A percentile compares a stretch with the other conserved stretches of the same genome.
Conservation (phyloP, 495 filamentous ascomycete species). For the Pyrenula aspistea region DNA sequence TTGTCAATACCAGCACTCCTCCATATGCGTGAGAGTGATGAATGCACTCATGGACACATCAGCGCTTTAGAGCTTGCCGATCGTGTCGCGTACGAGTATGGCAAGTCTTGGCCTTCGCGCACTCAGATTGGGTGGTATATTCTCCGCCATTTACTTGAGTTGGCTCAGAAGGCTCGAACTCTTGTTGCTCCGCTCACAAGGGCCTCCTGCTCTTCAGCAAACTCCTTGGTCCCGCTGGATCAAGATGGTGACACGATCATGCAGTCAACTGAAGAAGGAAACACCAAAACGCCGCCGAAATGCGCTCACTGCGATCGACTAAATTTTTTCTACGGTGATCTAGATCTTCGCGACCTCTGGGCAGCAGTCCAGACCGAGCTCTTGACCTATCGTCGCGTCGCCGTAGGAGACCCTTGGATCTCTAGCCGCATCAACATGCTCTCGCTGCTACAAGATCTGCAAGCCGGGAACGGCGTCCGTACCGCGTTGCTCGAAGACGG, state of each 20-base stretch:
- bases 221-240: neutral
- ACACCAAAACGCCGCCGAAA: constrained; percentile 1
- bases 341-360: constrained; percentile 10
- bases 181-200: neutral
- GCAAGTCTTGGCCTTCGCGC: neutral
- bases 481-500: constrained; percentile 7
- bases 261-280: neutral
- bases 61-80: constrained; percentile 4
- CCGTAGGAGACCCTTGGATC: constrained; percentile 15
- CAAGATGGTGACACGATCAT: constrained; percentile 2
- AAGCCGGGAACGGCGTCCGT: constrained; percentile 1
- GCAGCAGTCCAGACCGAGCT: constrained; percentile 15
- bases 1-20: constrained; percentile 6
- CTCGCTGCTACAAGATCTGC: constrained; percentile 8
- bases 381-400: constrained; percentile 14
- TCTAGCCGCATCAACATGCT: constrained; percentile 1
- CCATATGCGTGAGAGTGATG: neutral
- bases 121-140: neutral
- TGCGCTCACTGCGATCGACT: constrained; percentile 1
- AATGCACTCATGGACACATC: constrained; percentile 6
- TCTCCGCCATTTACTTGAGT: neutral
- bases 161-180: neutral
- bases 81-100: neutral
- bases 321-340: constrained; percentile 10
- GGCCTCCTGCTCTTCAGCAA: neutral